These are phyloP conservation scores for Hypoxylon sp. DNA, from an alignment of 2,329 filamentous ascomycete species.

Conservation along the genomic window DNA sequence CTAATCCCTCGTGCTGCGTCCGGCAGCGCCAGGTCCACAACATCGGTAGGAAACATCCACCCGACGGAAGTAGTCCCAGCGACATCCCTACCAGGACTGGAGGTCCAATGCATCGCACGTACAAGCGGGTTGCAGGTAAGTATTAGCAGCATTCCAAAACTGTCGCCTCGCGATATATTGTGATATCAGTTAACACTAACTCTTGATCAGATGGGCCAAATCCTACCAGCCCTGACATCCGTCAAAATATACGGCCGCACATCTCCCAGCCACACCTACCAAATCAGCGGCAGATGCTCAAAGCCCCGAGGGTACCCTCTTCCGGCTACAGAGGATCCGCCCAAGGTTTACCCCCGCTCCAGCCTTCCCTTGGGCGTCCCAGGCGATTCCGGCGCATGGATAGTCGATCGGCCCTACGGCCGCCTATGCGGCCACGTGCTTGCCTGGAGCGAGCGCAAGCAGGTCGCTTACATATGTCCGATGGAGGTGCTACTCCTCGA, in stretches of 20 bases:
- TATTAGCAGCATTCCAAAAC: neutral
- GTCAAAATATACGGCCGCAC: slow-evolving; percentile 90
- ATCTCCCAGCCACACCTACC: slow-evolving; percentile 81
- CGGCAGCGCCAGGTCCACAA: slow-evolving; percentile 53
- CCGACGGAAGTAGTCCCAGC: slow-evolving; percentile 73
- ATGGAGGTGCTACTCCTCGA: slow-evolving; percentile 93
- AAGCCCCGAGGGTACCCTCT: slow-evolving; percentile 31
- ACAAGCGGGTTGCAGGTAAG: slow-evolving; percentile 79
- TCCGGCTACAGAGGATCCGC: slow-evolving; percentile 34
- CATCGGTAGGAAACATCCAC: slow-evolving; percentile 57
- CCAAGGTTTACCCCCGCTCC: slow-evolving; percentile 42
- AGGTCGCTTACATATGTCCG: slow-evolving; percentile 91
- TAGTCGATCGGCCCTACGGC: slow-evolving; percentile 84
- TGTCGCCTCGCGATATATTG: neutral
- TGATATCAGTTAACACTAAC: slow-evolving; percentile 13
- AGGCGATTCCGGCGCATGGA: slow-evolving; percentile 94
- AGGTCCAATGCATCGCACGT: slow-evolving; percentile 89
- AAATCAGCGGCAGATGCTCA: slow-evolving; percentile 64
- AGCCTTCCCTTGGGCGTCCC: slow-evolving; percentile 74
- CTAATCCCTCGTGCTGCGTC: slow-evolving; percentile 66
- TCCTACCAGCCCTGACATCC: slow-evolving; percentile 82
- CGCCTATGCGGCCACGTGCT: slow-evolving; percentile 91
- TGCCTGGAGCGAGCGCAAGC: slow-evolving; percentile 85
- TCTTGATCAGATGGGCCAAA: slow-evolving; percentile 73
- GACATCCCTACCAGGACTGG: slow-evolving; percentile 77